Conservation (phyloP, 1,139 yeast genomes). For the Saccharomycopsis hybrid region DNA sequence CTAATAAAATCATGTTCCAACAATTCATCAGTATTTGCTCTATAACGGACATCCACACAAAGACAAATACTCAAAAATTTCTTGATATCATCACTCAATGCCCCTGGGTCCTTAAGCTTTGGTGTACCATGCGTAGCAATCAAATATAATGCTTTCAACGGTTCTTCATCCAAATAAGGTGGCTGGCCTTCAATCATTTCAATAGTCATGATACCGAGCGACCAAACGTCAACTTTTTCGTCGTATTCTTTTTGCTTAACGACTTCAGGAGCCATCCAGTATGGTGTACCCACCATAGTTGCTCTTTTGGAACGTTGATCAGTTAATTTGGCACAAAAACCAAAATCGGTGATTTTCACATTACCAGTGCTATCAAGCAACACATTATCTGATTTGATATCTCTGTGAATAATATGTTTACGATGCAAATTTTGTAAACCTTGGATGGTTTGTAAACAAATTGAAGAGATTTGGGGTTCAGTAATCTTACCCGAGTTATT, state of each 20-base stretch:
- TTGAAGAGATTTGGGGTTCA: conserved; percentile 81
- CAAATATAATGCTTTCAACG: conserved; percentile 76
- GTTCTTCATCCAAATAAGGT: conserved; percentile 94
- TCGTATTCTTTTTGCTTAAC: conserved; percentile 95
- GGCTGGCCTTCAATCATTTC: conserved; percentile 99
- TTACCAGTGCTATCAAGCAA: conserved; percentile 79
- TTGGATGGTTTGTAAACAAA: conserved; percentile 84
- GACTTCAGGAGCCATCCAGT: conserved; percentile 99
- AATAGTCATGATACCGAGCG: conserved; percentile 94
- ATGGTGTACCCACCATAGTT: conserved; percentile 98
- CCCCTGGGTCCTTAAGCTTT: conserved; percentile 81
- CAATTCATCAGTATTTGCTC: conserved; percentile 88
- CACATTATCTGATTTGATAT: conserved; percentile 92
- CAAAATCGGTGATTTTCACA: conserved; percentile 95
- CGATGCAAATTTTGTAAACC: conserved; percentile 89
- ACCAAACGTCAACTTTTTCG: conserved; percentile 97
- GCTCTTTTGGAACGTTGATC: conserved; percentile 91
- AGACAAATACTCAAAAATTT: conserved; percentile 85
- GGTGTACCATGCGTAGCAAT: conserved; percentile 98
- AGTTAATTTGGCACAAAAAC: conserved; percentile 94
- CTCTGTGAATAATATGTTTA: conserved; percentile 91
- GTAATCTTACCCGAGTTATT: conserved; percentile 52
- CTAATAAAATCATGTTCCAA: conserved; percentile 72
- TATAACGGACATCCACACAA: conserved; percentile 88
- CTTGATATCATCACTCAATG: conserved; percentile 70